These are phyloP conservation scores for Komagataella pseudopastoris DNA, from an alignment of 805 yeast genomes.

Conservation along the genomic window DNA sequence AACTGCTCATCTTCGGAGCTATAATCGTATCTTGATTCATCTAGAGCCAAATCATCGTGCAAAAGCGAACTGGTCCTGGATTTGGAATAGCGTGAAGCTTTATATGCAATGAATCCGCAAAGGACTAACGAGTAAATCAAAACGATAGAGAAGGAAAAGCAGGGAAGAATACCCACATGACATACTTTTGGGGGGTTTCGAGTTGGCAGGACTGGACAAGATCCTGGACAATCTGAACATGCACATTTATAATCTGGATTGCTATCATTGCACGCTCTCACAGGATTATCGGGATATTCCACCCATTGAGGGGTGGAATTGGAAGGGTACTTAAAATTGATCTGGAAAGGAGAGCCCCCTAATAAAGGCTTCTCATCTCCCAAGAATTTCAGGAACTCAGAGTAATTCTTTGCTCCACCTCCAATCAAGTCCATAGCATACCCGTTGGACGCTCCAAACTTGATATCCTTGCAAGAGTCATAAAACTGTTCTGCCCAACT, in stretches of 20 bases:
- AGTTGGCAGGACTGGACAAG: slow-evolving; percentile 61
- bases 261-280: slow-evolving; percentile 43
- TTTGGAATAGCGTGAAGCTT: not conserved
- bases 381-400: slow-evolving; percentile 67
- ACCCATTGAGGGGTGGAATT: slow-evolving; percentile 10
- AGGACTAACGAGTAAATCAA: slow-evolving; percentile 26
- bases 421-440: slow-evolving; percentile 95
- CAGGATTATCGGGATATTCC: slow-evolving; percentile 14
- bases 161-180: slow-evolving; percentile 48
- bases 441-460: slow-evolving; percentile 90
- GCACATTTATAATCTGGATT: slow-evolving; percentile 57
- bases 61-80: not conserved
- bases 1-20: slow-evolving; percentile 15
- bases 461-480: slow-evolving; percentile 79
- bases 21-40: slow-evolving; percentile 6
- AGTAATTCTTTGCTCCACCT: slow-evolving; percentile 81
- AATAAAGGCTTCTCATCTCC: slow-evolving; percentile 91
- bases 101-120: slow-evolving; percentile 2
- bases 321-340: slow-evolving; percentile 49
- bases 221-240: slow-evolving; percentile 74
- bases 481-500: slow-evolving; percentile 50
- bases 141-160: slow-evolving; percentile 55
- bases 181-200: slow-evolving; percentile 30
- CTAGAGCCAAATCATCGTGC: not conserved
- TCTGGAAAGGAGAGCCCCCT: slow-evolving; percentile 95